Base-by-base conservation (phyloP, 495 filamentous ascomycete species). In the Podospora appendiculata region DNA sequence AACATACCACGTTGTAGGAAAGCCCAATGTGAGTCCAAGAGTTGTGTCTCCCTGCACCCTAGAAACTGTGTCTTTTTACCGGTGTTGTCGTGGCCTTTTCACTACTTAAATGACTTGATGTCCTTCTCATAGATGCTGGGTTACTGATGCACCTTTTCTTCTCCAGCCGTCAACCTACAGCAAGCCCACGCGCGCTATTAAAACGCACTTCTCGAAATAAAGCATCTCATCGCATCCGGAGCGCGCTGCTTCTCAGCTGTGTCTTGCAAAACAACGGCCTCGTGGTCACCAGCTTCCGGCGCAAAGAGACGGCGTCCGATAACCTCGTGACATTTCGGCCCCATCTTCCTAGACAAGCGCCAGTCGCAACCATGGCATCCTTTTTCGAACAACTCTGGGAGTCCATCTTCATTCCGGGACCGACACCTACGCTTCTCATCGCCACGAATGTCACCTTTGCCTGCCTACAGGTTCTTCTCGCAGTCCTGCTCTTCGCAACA, bases 401-500 rank as follows among this genome's bases (percentile, higher is more conserved):
- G 59, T 95, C 90, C 61, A 81, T 98, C 77, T 95, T 96, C 74
- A 89, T 86, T 1, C 87, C 91, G 0, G 91, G 91, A 53, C 80
- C 93, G 45, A 98, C 91, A 0, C 87, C 83, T 1, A 87, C 88
- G 19, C 84, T 98, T 39, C 71, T 97, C 16, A 69, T 94, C 63
- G 94, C 94, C 35, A 96, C 93, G 50, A 96, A 98, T 69, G 82
- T 75, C 59, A 82, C 87, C 45, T 98, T 98, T 64, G 89, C 85
- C 34, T 79, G 82, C 14, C 82, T 98, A 19, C 93, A 97, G 60
- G 36, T 84, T 41, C 75, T 95, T 33, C 81, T 98, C 53, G 67
- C 90, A 54, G 60, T 68, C 32, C 85, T 98, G 47, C 80, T 96
- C 36, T 54, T 89, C 49, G 86, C 81, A 34, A 98, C 93, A 6